Conservation (phyloP, 768 basidiomycete species). For the Kwoniella dejecticola region DNA sequence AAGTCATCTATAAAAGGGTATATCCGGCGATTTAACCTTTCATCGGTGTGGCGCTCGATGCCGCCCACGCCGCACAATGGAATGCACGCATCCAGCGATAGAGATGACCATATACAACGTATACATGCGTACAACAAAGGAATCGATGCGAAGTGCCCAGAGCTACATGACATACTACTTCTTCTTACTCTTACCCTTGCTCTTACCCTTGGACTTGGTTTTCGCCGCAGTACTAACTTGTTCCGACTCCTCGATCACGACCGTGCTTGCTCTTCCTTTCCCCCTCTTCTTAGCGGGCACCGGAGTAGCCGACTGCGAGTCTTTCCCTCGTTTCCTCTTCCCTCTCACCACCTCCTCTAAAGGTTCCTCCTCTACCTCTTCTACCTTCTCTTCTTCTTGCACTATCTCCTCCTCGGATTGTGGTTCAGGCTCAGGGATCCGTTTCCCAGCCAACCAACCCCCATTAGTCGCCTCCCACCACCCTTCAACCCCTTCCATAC, state of each 20-base stretch:
- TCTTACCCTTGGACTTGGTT: neutral
- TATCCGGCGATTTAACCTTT: too few species aligned
- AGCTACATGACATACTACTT: too few species aligned
- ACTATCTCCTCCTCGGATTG: conserved; percentile 3
- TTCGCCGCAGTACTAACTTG: too few species aligned
- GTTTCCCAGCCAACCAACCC: conserved; percentile 39
- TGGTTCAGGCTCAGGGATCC: conserved; percentile 12
- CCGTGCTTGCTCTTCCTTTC: neutral
- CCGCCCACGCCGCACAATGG: too few species aligned
- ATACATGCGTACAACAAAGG: conserved; percentile 16
- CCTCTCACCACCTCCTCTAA: neutral
- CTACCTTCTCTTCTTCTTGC: conserved; percentile 2
- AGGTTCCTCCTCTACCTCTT: neutral
- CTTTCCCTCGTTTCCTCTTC: conserved; percentile 5
- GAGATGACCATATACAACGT: too few species aligned
- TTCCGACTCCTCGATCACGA: too few species aligned
- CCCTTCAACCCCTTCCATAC: conserved; percentile 37
- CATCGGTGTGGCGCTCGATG: too few species aligned
- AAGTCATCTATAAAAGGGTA: too few species aligned
- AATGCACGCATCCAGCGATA: too few species aligned
- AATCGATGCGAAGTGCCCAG: too few species aligned
- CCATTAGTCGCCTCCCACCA: conserved; percentile 44
- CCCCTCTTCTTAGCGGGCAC: conserved; percentile 4
- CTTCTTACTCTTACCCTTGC: conserved; percentile 16
- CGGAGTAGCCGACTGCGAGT: conserved; percentile 7